Percentiles rank a stretch among this genome's conserved stretches.
Conservation (phyloP, 2,329 filamentous ascomycete genomes). For the Hysterium pulicare region DNA sequence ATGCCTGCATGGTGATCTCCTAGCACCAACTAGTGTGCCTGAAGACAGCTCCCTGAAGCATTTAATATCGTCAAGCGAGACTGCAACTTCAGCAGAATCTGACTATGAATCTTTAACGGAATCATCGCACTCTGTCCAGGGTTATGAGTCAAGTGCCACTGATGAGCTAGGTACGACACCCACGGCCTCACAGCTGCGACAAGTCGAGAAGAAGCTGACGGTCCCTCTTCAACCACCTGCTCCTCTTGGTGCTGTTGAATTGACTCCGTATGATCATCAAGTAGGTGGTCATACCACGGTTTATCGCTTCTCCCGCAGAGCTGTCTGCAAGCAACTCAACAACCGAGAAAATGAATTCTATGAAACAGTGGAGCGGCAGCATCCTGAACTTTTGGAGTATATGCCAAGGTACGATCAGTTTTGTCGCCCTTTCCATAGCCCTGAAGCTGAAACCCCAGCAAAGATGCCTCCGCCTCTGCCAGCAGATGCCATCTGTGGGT, state of each 20-base stretch:
- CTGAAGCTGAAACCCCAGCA: conserved; percentile 40
- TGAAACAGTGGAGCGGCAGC: conserved; percentile 86
- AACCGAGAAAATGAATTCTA: conserved; percentile 99
- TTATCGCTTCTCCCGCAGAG: conserved; percentile 90
- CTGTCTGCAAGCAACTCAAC: conserved; percentile 97
- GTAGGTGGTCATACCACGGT: conserved; percentile 95
- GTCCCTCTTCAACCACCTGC: conserved; percentile 39
- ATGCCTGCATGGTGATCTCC: conserved; percentile 58
- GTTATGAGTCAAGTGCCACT: conserved; percentile 53
- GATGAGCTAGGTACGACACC: conserved; percentile 49
- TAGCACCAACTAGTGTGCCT: conserved; percentile 37
- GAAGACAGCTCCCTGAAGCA: conserved; percentile 38
- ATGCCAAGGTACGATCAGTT: conserved; percentile 63
- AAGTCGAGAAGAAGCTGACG: conserved; percentile 29
- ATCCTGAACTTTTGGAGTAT: conserved; percentile 86
- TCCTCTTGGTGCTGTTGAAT: conserved; percentile 85
- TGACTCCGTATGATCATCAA: conserved; percentile 96
- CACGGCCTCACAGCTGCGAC: conserved; percentile 28
- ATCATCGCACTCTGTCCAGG: conserved; percentile 42
- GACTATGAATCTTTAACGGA: conserved; percentile 41
- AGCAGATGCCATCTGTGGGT: conserved; percentile 4
- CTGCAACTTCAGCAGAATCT: conserved; percentile 36
- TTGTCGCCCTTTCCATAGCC: conserved; percentile 16
- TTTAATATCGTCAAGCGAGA: conserved; percentile 21
- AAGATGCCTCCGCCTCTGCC: conserved; percentile 22